Percentiles rank a stretch among this genome's conserved stretches.
Evolutionary conservation across 768 basidiomycete genomes (phyloP).

Genomic region (Hysterangium stoloniferum): DNA sequence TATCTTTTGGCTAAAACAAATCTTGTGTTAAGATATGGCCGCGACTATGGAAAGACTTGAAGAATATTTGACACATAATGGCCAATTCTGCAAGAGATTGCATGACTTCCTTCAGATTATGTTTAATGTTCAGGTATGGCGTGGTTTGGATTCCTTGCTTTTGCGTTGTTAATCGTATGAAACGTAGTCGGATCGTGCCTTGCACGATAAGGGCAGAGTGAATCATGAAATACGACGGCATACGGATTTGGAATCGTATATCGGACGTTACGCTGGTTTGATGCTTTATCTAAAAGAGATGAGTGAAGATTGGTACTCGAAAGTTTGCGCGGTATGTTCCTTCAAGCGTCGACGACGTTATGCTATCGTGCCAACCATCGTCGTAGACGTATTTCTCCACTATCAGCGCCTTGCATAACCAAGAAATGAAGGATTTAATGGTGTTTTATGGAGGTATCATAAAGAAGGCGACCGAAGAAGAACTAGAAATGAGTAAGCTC

Average conservation of each 20-base stretch:
- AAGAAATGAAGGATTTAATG: constrained; percentile 72
- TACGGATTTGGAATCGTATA: constrained; percentile 66
- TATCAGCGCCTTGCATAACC: constrained; percentile 71
- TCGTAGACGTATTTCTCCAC: constrained; percentile 84
- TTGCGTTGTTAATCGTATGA: not conserved
- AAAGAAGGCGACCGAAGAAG: constrained; percentile 65
- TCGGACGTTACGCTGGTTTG: constrained; percentile 83
- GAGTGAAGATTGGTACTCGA: constrained; percentile 83
- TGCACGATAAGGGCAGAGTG: constrained; percentile 32
- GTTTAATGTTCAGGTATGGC: constrained; percentile 80
- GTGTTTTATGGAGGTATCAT: constrained; percentile 48
- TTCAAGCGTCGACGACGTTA: no score
- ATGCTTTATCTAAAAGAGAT: constrained; percentile 94
- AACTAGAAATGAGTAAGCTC: constrained; percentile 57
- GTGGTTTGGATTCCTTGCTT: not conserved
- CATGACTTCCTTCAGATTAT: constrained; percentile 87
- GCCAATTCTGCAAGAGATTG: constrained; percentile 89
- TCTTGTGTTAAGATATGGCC: constrained; percentile 68
- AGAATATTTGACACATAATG: constrained; percentile 85
- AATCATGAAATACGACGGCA: constrained; percentile 45
- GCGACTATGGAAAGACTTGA: constrained; percentile 89
- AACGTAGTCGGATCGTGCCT: constrained; percentile 21
- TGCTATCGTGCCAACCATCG: not conserved
- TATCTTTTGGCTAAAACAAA: constrained; percentile 12
- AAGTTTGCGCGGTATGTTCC: constrained; percentile 80